These are phyloP conservation scores for Wickerhamiella kurtzmanii DNA, from an alignment of 805 yeast species.

Conservation along the genomic window DNA sequence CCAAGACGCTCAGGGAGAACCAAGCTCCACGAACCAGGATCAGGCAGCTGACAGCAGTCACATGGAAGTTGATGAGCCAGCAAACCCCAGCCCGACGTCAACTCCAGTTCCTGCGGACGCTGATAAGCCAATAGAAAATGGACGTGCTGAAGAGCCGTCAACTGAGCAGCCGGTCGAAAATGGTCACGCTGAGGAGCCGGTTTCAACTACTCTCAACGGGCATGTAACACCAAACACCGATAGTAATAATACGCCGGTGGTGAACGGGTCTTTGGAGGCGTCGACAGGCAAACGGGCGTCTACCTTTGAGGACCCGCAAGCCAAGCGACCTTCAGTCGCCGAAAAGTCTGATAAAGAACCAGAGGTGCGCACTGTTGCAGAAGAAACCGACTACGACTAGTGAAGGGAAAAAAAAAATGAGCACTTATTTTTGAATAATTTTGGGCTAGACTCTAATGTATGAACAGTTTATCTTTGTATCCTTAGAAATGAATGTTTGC, in stretches of 20 bases:
- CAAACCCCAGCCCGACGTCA: not conserved
- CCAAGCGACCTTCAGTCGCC: slow-evolving; percentile 12
- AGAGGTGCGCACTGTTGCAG: slow-evolving; percentile 18
- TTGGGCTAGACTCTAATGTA: not conserved
- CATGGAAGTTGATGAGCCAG: not conserved
- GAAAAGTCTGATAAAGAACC: slow-evolving; percentile 7
- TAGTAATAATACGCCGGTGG: not conserved
- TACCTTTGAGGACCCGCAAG: slow-evolving; percentile 8
- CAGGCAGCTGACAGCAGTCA: not conserved
- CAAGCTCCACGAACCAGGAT: not conserved
- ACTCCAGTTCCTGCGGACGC: slow-evolving; percentile 2
- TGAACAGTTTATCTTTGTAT: not conserved
- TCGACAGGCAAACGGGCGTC: slow-evolving; percentile 9
- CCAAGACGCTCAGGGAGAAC: not conserved
- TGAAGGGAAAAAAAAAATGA: not conserved
- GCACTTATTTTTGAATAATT: no score
- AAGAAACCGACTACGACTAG: slow-evolving; percentile 21
- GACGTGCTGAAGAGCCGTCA: slow-evolving; percentile 2
- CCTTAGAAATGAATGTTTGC: no score
- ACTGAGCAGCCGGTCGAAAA: not conserved
- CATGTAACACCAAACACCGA: not conserved
- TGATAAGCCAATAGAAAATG: no score
- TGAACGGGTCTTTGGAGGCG: slow-evolving; percentile 6
- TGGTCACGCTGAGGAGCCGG: not conserved
- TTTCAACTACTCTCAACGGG: not conserved